Percentiles rank a stretch among this genome's conserved stretches.
Conservation (phyloP, 331 rosid genomes). For the Acacia pycnantha region DNA sequence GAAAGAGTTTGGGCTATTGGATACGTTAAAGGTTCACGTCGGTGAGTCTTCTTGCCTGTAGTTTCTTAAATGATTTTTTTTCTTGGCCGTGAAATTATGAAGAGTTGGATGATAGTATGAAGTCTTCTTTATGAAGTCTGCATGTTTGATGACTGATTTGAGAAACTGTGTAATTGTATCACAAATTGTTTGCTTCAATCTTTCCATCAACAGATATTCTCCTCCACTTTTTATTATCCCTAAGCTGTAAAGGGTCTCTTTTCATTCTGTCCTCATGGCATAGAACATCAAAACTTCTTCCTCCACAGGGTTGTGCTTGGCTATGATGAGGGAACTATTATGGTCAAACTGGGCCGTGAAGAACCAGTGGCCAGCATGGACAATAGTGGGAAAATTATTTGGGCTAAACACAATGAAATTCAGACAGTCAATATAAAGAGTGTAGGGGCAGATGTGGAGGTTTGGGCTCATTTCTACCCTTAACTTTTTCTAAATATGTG, state of each 20-base stretch:
- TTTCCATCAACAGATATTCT: background rate
- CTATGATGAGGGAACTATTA: slow-evolving; percentile 97
- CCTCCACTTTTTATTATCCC: background rate
- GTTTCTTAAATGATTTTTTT: slow-evolving; percentile 8
- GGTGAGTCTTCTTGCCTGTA: slow-evolving; percentile 52
- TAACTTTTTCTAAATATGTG: background rate
- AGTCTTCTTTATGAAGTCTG: slow-evolving; percentile 20
- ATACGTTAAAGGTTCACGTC: slow-evolving; percentile 88
- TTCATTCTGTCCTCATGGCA: slow-evolving; percentile 2
- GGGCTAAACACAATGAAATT: slow-evolving; percentile 99
- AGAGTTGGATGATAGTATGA: slow-evolving; percentile 13
- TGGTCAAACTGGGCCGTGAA: slow-evolving; percentile 99
- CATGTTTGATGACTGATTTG: background rate
- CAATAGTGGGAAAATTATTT: slow-evolving; percentile 89
- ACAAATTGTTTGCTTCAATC: background rate
- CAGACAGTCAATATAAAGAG: slow-evolving; percentile 95
- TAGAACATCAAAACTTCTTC: slow-evolving; percentile 20
- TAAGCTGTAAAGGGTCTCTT: slow-evolving; percentile 2
- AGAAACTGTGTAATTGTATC: background rate
- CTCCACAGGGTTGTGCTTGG: slow-evolving; percentile 89
- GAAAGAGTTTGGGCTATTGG: slow-evolving; percentile 99
- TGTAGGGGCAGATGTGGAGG: slow-evolving; percentile 94
- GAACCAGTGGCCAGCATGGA: slow-evolving; percentile 99
- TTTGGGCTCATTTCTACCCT: slow-evolving; percentile 35
- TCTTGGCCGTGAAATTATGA: background rate